Percentiles rank a stretch among this genome's conserved stretches.
Evolutionary conservation across 139 green algal species (phyloP).

Genomic region (Yamagishiella unicocca): DNA sequence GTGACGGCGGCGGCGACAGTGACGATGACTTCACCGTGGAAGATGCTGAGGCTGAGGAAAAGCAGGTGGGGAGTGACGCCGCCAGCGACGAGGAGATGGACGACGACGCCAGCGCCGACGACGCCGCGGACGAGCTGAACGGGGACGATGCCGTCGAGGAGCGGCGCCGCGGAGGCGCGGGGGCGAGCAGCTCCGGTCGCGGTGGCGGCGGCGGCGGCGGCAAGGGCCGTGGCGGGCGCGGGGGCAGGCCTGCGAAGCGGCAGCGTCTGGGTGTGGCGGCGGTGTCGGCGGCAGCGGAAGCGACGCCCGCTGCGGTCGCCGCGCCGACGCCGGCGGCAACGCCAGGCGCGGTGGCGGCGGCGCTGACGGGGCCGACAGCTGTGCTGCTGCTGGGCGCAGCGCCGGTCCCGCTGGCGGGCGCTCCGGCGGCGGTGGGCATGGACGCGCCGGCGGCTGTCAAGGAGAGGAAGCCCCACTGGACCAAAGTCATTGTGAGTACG

Average conservation of each 20-base stretch:
- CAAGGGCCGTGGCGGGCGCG: background rate
- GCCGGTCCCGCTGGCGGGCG: background rate
- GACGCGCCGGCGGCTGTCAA: background rate
- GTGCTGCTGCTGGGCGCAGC: background rate
- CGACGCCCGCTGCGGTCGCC: background rate
- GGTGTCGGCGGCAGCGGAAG: background rate
- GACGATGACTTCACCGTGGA: background rate
- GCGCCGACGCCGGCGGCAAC: background rate
- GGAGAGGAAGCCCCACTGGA: slow-evolving; percentile 37
- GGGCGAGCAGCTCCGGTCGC: background rate
- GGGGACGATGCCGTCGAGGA: background rate
- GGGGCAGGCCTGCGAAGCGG: background rate
- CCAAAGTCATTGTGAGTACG: slow-evolving; percentile 47
- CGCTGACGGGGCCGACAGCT: background rate
- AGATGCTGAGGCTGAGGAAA: background rate
- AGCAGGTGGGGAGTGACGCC: background rate
- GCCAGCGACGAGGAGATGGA: background rate
- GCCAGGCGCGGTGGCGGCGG: background rate
- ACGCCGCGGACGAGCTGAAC: background rate
- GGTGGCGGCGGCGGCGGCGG: background rate
- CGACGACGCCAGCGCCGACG: background rate
- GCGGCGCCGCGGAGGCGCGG: background rate
- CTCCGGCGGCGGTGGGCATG: background rate
- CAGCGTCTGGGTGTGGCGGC: background rate
- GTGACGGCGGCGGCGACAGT: background rate